A percentile compares a stretch with the other conserved stretches of the same genome.
These are phyloP conservation scores for Lycium ferocissimum DNA, from an alignment of 257 asterid genomes.

Conservation along the genomic window DNA sequence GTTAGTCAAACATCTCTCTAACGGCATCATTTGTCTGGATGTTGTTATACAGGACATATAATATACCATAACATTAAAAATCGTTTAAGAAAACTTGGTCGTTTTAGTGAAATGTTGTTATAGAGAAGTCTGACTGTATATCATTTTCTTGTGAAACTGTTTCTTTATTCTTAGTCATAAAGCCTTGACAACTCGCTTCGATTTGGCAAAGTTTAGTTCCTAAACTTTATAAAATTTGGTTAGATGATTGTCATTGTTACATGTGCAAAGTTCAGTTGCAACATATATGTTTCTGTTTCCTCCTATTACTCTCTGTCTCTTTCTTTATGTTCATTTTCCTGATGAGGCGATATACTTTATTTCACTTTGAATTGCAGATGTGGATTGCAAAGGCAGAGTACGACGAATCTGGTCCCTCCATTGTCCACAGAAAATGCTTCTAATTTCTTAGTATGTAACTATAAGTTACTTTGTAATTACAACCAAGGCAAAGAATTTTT, in stretches of 20 bases:
- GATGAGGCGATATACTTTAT: background rate
- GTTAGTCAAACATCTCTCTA: too few species aligned
- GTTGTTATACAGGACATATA: too few species aligned
- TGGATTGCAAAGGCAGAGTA: conserved; percentile 32
- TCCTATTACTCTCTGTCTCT: background rate
- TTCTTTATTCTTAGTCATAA: background rate
- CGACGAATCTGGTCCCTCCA: conserved; percentile 32
- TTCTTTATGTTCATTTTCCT: background rate
- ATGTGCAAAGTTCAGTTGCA: background rate
- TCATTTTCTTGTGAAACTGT: background rate
- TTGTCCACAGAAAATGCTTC: conserved; percentile 33
- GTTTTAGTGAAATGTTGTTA: too few species aligned
- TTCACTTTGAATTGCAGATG: conserved; percentile 26
- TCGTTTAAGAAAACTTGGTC: too few species aligned
- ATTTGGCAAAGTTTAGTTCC: background rate
- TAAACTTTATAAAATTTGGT: background rate
- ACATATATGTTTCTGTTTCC: background rate
- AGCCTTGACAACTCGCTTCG: too few species aligned
- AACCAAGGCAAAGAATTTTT: background rate
- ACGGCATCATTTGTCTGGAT: too few species aligned
- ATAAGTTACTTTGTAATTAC: background rate
- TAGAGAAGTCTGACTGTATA: background rate
- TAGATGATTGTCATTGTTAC: background rate
- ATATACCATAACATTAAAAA: too few species aligned
- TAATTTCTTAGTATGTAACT: conserved; percentile 7